Base-by-base conservation (phyloP, 805 yeast species). In the Wickerhamomyces chambardii region DNA sequence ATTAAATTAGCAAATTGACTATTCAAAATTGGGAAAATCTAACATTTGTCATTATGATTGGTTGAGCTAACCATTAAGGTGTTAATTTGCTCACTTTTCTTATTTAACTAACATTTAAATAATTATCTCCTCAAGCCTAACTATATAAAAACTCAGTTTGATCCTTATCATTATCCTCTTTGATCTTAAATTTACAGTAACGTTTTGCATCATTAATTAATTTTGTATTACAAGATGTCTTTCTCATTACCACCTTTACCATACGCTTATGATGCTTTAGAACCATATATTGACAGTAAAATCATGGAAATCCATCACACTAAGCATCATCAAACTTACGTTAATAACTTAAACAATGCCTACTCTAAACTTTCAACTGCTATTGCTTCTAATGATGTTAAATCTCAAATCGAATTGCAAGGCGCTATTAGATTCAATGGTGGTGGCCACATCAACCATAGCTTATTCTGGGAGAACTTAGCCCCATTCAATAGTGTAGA, bases 271-370 rank as follows among this genome's bases (percentile, higher is more conserved):
- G 61, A 56, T 42, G 73, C 71, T 16, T 58, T 68, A 33, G 73
- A 68, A 50, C 75, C 75, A 15, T 59, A 59, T 46, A 68, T 68
- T 40, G 58, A 66, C 11, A 64, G 63, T 30, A 51, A 66, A 45
- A 68, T 68, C 42, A 68, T 65, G 47, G 70, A 65, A 46, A 42
- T 68, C 26, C 75, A 68, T 50, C 58, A 68, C 53, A 53, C 68
- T 35, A 68, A 68, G 46, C 75, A 68, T 47, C 75, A 68, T 49
- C 73, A 66, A 47, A 61, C 71, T 7, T 68, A 68, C 40, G 73
- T 66, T 29, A 63, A 56, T 35, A 70, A 70, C 27, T 63, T 62
- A 52, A 68, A 68, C 47, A 53, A 58, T 22, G 68, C 73, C 26
- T 53, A 65, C 47, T 68, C 61, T 35, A 65, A 64, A 41, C 53